These are phyloP conservation scores for Saturnispora sekii DNA, from an alignment of 805 yeast genomes.

Conservation along the genomic window DNA sequence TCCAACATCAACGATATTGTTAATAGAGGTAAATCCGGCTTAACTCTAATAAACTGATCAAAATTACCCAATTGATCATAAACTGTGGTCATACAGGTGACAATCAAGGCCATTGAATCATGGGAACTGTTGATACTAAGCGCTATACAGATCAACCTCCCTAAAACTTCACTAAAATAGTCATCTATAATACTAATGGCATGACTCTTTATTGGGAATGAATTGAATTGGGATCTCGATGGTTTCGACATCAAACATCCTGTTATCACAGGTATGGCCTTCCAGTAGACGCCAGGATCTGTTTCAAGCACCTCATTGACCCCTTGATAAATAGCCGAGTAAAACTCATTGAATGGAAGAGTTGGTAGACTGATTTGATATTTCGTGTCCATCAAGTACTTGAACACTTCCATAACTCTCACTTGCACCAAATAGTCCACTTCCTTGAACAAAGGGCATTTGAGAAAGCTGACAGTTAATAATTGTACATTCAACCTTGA, in stretches of 20 bases:
- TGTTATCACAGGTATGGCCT: conserved; percentile 36
- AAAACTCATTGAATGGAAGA: conserved; percentile 35
- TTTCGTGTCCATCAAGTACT: conserved; percentile 36
- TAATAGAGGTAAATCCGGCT: no score
- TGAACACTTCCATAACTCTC: conserved; percentile 39
- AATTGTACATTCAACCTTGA: conserved; percentile 36
- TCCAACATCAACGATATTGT: no score
- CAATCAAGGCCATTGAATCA: conserved; percentile 10
- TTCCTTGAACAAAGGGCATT: conserved; percentile 29
- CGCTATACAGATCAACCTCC: neutral
- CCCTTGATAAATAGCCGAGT: conserved; percentile 17
- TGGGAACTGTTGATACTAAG: conserved; percentile 2
- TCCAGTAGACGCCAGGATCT: conserved; percentile 29
- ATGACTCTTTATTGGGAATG: conserved; percentile 20
- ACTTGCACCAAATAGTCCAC: conserved; percentile 3
- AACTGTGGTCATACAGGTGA: conserved; percentile 2
- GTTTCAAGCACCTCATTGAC: neutral
- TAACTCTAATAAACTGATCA: no score
- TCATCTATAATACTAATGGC: conserved; percentile 18
- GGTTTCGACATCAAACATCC: conserved; percentile 35
- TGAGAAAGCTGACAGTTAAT: conserved; percentile 35
- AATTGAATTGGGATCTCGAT: conserved; percentile 17
- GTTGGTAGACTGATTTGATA: conserved; percentile 40
- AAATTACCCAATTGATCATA: neutral
- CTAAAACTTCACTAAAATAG: neutral